These are phyloP conservation scores for Wallacemonas sp. DNA, from an alignment of 208 protist species.

Conservation along the genomic window DNA sequence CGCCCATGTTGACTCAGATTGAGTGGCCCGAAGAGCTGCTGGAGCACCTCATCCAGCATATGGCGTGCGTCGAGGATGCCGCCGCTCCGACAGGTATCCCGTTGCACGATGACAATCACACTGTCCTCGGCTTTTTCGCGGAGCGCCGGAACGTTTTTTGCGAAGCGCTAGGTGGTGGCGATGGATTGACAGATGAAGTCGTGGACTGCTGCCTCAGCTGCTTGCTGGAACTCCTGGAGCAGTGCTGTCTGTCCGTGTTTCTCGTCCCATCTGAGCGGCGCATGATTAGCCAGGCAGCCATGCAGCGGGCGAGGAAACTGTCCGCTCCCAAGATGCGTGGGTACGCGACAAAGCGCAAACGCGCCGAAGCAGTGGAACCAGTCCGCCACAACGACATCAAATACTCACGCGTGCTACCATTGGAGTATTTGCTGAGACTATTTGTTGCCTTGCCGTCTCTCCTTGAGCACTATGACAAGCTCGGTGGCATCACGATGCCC, in stretches of 20 bases:
- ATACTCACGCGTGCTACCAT: slow-evolving; percentile 56
- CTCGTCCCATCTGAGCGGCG: slow-evolving; percentile 52
- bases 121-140: slow-evolving; percentile 58
- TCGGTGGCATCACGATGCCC: slow-evolving; percentile 61
- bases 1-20: slow-evolving; percentile 14
- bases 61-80: slow-evolving; percentile 63
- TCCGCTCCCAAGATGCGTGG: neutral
- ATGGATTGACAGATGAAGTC: slow-evolving; percentile 27
- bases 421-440: slow-evolving; percentile 81
- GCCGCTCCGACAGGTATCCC: slow-evolving; percentile 35
- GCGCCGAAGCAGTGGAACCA: slow-evolving; percentile 8
- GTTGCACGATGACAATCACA: slow-evolving; percentile 23
- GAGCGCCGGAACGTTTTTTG: slow-evolving; percentile 21
- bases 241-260: slow-evolving; percentile 64
- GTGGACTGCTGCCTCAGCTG: slow-evolving; percentile 51
- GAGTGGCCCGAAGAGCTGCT: slow-evolving; percentile 64
- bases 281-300: slow-evolving; percentile 26
- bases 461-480: slow-evolving; percentile 79
- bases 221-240: slow-evolving; percentile 69
- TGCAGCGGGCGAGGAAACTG: slow-evolving; percentile 22
- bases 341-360: slow-evolving; percentile 15
- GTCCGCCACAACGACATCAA: slow-evolving; percentile 4
- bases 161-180: slow-evolving; percentile 5
- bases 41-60: slow-evolving; percentile 30
- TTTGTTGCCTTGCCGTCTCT: slow-evolving; percentile 73